Conservation (phyloP, 1,284 basidiomycete species). For the Ustilago sp. region DNA sequence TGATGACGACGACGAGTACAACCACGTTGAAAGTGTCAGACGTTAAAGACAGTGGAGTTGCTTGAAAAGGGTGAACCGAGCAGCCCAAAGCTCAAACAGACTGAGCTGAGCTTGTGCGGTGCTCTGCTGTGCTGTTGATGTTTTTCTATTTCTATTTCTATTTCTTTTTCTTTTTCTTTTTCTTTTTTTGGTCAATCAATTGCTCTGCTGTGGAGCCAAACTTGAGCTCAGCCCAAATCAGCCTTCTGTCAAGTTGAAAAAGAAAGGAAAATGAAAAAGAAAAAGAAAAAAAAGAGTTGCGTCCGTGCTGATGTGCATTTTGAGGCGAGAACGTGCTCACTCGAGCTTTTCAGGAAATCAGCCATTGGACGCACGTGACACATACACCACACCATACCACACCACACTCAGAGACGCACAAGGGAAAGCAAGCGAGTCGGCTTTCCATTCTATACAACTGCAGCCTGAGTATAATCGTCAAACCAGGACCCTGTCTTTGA, state of each 20-base stretch:
- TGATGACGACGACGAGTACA: slow-evolving; percentile 5
- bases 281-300: slow-evolving; percentile 2
- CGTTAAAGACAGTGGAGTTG: slow-evolving; percentile 7
- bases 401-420: too few species aligned
- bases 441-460: neutral
- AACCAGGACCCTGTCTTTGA: neutral
- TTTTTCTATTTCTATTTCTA: slow-evolving; percentile 1
- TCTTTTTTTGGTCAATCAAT: slow-evolving; percentile 1
- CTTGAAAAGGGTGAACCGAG: slow-evolving; percentile 5
- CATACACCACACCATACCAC: neutral
- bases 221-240: neutral
- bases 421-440: neutral
- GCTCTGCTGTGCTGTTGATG: slow-evolving; percentile 1
- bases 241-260: neutral
- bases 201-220: neutral
- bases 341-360: slow-evolving; percentile 4
- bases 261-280: neutral
- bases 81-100: slow-evolving; percentile 2
- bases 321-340: slow-evolving; percentile 26
- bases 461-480: neutral
- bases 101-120: neutral
- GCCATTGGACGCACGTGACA: neutral
- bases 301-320: slow-evolving; percentile 24
- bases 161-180: too few species aligned
- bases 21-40: slow-evolving; percentile 7